Evolutionary conservation across 2,329 filamentous ascomycete species (phyloP).

Genomic region (Huntiella savannae): DNA sequence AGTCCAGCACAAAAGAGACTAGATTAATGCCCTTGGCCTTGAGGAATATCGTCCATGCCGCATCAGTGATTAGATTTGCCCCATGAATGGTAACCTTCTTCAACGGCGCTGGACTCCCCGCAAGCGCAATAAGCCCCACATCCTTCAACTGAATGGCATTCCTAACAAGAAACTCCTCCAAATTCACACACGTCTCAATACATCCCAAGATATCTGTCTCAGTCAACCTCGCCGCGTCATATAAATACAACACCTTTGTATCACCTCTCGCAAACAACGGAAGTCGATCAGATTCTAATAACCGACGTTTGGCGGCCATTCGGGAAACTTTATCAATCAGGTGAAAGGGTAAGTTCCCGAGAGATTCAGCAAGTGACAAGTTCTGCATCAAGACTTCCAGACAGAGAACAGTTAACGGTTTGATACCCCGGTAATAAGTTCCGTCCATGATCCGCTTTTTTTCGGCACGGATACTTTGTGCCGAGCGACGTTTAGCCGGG

Average conservation of each 20-base stretch:
- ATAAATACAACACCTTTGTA: slow-evolving; percentile 32
- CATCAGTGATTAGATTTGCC: slow-evolving; percentile 62
- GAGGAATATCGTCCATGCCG: slow-evolving; percentile 56
- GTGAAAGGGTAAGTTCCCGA: slow-evolving; percentile 37
- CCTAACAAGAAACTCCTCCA: slow-evolving; percentile 55
- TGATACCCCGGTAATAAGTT: slow-evolving; percentile 41
- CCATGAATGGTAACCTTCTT: slow-evolving; percentile 61
- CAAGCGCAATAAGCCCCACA: slow-evolving; percentile 59
- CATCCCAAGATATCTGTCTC: slow-evolving; percentile 63
- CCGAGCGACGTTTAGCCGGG: slow-evolving; percentile 21
- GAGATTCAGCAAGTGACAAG: slow-evolving; percentile 39
- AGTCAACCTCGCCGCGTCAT: slow-evolving; percentile 44
- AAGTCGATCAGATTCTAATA: slow-evolving; percentile 34
- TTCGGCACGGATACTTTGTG: slow-evolving; percentile 17
- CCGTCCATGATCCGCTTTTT: slow-evolving; percentile 79
- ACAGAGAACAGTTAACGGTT: slow-evolving; percentile 45
- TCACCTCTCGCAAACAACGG: slow-evolving; percentile 36
- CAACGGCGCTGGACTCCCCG: slow-evolving; percentile 50
- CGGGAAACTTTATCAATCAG: slow-evolving; percentile 40
- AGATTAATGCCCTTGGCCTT: slow-evolving; percentile 44
- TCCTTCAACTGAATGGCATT: slow-evolving; percentile 91
- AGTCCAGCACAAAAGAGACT: slow-evolving; percentile 56
- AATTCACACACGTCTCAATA: slow-evolving; percentile 51
- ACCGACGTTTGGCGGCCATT: slow-evolving; percentile 39
- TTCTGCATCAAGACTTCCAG: slow-evolving; percentile 44